These are phyloP conservation scores for Rhynchosporium graminicola DNA, from an alignment of 2,329 filamentous ascomycete species.

Conservation along the genomic window DNA sequence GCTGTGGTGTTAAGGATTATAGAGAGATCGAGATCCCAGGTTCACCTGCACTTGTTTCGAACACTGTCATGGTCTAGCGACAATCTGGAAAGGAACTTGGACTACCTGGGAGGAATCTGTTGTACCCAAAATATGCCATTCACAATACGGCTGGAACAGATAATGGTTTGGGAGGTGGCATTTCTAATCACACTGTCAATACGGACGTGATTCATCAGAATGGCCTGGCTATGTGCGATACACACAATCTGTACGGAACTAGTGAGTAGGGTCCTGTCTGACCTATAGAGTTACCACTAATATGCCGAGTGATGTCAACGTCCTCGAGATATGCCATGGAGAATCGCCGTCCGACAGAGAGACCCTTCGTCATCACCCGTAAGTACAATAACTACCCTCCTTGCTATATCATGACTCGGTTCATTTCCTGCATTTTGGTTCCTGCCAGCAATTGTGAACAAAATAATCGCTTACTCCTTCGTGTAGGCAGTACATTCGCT, in stretches of 20 bases:
- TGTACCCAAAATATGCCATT: conserved; percentile 66
- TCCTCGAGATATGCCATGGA: conserved; percentile 67
- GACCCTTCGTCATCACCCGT: conserved; percentile 73
- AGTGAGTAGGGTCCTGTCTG: conserved; percentile 34
- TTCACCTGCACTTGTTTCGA: neutral
- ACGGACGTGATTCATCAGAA: conserved; percentile 69
- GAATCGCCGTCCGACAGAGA: conserved; percentile 59
- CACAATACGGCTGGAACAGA: conserved; percentile 58
- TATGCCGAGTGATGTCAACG: conserved; percentile 44
- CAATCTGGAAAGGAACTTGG: conserved; percentile 51
- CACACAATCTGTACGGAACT: conserved; percentile 74
- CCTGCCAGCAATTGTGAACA: too few relatives aligned
- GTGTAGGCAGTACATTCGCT: conserved; percentile 62
- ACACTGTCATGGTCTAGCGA: conserved; percentile 6
- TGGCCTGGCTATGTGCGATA: conserved; percentile 70
- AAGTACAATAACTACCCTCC: too few relatives aligned
- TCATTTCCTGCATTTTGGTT: too few relatives aligned
- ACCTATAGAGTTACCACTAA: neutral
- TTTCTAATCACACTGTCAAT: conserved; percentile 61
- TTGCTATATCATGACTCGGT: too few relatives aligned
- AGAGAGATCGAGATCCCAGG: conserved; percentile 19
- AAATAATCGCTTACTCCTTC: too few relatives aligned
- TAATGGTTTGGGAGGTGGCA: conserved; percentile 45
- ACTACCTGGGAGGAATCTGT: conserved; percentile 61
- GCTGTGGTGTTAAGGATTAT: conserved; percentile 37